phyloP scores from a whole-genome alignment of 2,329 filamentous ascomycete species.

The Neopestalotiopsis sp. region DNA sequence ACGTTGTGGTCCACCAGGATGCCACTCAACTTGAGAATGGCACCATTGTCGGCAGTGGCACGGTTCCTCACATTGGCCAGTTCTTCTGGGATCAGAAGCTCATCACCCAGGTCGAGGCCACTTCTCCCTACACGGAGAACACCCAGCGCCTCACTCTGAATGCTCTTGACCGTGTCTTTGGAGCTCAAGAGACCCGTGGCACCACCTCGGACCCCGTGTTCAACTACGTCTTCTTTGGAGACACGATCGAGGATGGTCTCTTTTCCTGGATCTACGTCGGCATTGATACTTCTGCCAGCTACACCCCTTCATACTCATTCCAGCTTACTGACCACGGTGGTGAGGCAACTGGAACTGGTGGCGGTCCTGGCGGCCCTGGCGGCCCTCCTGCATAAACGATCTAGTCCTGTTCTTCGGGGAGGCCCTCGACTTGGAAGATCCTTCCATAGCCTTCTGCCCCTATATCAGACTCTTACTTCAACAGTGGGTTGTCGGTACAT shows the following conservation, averaged over 20 bases:
- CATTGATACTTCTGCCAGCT: conserved; percentile 2
- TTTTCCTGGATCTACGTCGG: conserved; percentile 9
- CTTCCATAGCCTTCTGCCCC: neutral
- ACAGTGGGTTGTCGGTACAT: neutral
- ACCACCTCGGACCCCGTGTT: conserved; percentile 9
- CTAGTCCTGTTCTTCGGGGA: neutral
- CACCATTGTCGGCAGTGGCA: conserved; percentile 47
- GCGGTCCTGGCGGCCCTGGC: neutral
- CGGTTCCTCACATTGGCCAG: conserved; percentile 56
- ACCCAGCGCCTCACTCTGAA: conserved; percentile 22
- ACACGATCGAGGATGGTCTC: conserved; percentile 3
- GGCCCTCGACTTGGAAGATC: neutral
- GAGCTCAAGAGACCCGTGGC: neutral
- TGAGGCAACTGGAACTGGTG: neutral
- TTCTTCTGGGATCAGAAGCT: conserved; percentile 68
- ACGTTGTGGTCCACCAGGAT: conserved; percentile 50
- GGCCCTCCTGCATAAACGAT: neutral
- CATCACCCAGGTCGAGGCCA: conserved; percentile 35
- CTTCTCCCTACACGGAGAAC: conserved; percentile 5
- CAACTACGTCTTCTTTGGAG: conserved; percentile 15
- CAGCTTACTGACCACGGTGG: conserved; percentile 9
- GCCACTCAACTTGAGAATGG: conserved; percentile 43
- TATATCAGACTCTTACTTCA: neutral
- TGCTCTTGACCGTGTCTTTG: conserved; percentile 8
- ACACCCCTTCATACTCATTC: conserved; percentile 6